Evolutionary conservation across 1,139 yeast genomes (phyloP), one percentile per base, ranked within the genome.

Genomic region (Nakaseomyces nivariensis): DNA sequence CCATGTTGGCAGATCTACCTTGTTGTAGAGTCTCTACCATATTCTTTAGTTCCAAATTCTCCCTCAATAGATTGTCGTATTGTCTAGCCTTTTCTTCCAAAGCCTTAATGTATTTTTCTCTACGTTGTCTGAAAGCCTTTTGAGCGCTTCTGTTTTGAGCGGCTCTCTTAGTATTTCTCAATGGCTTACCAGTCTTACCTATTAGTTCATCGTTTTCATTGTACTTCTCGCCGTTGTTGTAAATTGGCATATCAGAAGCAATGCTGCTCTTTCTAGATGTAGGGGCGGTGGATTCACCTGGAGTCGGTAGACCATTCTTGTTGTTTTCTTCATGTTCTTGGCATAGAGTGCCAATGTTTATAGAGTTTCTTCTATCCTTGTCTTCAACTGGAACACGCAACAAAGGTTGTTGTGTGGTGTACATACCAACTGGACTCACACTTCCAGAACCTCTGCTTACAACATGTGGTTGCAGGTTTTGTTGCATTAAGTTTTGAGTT

Each of bases 81-180:
- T 82, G 83, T 46, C 75, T 73, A 5, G 85, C 86, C 62, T 81
- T 81, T 37, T 72, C 67, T 68, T 88, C 96, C 54, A 88, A 72
- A 47, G 86, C 90, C 66, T 81, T 84, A 57, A 88, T 79, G 60
- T 85, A 81, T 53, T 78, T 76, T 58, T 86, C 95, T 63, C 85
- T 82, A 51, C 96, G 75, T 62, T 80, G 82, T 62, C 96, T 76
- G 69, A 87, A 88, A 9, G 95, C 95, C 58, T 86, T 78, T 67
- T 88, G 96, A 1, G 96, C 96, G 52, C 79, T 82, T 61, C 96
- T 73, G 70, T 88, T 88, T 67, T 88, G 96, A 17, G 84, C 87
- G 1, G 96, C 96, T 56, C 96, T 77, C 67, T 85, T 86, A 41
- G 94, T 79, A 53, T 73, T 75, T 11, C 82, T 75, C 40, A 84